Evolutionary conservation across 371 early-diverging fungal genomes (phyloP), one percentile per base, ranked within the genome.

Genomic region (Mucor indicus): DNA sequence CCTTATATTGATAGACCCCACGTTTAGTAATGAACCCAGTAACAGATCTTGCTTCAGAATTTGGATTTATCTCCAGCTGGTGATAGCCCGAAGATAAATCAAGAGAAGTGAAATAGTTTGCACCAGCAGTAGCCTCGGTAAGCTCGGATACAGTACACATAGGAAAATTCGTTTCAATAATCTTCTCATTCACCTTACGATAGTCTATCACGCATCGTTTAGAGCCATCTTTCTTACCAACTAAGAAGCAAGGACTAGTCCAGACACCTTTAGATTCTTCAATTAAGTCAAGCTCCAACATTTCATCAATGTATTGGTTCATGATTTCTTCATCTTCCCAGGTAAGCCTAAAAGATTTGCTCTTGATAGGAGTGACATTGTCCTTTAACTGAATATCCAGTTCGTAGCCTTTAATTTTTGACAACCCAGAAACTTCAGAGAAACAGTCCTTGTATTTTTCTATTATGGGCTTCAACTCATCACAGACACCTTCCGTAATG

Each of bases 201-300:
- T 44, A 55, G 27, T 43, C 67, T 0, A 75, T 48, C 20, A 67
- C 70, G 19, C 76, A 49, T 0, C 72, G 58, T 6, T 44, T 19
- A n/a, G 49, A 45, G 0, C 68, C 73, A 57, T 69, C 57, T n/a
- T 52, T 44, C 39, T 73, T 76, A 1, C 32, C 44, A 1, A 64
- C 65, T 0, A 74, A 12, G 0, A 64, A 48, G 0, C 67, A 55
- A 0, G 67, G 77, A 3, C 63, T 60, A 0, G 60, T 13, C 63
- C 69, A 67, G 0, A 60, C 63, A 7, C 59, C 57, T 2, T 33
- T 27, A 22, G 51, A 47, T n/a, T 55, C 51, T 1, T 38, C 6
- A 16, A 65, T 54, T 6, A 67, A 50, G 10, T 52, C 60, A 31
- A 57, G 40, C 2, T 51, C 45, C 0, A 66, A 43, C 57, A 68